Percentiles rank a stretch among this genome's conserved stretches.
Evolutionary conservation across 2,329 filamentous ascomycete genomes (phyloP).

Genomic region (Zopfia rhizophila): DNA sequence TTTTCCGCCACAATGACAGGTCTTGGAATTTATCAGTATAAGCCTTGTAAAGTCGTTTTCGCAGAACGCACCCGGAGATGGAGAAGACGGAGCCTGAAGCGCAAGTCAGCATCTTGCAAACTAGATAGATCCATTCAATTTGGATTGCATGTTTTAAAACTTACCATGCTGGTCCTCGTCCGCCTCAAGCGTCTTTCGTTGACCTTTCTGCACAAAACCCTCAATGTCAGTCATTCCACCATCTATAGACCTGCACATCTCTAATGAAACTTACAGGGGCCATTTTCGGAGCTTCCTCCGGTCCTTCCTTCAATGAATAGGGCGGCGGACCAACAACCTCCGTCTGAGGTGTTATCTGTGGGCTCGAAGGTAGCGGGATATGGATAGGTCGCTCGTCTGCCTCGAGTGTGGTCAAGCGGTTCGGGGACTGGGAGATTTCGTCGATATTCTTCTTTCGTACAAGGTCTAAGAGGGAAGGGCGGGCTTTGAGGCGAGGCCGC

Average conservation of each 20-base stretch:
- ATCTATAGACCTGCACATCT: slow-evolving; percentile 1
- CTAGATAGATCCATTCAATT: not conserved
- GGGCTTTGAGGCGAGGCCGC: slow-evolving; percentile 67
- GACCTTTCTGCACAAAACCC: slow-evolving; percentile 40
- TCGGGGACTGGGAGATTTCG: slow-evolving; percentile 52
- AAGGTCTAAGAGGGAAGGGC: slow-evolving; percentile 71
- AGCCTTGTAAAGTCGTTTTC: slow-evolving; percentile 20
- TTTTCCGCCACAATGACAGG: slow-evolving; percentile 97
- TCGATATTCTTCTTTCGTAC: slow-evolving; percentile 63
- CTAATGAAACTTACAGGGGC: slow-evolving; percentile 45
- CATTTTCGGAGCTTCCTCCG: slow-evolving; percentile 43
- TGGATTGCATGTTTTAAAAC: slow-evolving; percentile 30
- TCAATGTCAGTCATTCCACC: slow-evolving; percentile 37
- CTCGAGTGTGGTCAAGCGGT: slow-evolving; percentile 37
- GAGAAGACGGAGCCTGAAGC: slow-evolving; percentile 72
- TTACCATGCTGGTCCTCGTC: slow-evolving; percentile 68
- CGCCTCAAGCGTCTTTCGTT: slow-evolving; percentile 54
- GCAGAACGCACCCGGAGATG: slow-evolving; percentile 67
- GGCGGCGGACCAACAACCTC: slow-evolving; percentile 36
- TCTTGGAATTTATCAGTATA: slow-evolving; percentile 54
- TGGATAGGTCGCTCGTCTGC: slow-evolving; percentile 40
- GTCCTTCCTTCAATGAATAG: slow-evolving; percentile 32
- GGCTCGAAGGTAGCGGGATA: slow-evolving; percentile 50
- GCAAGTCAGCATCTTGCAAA: slow-evolving; percentile 23
- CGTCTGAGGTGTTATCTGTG: slow-evolving; percentile 40